A percentile compares a stretch with the other conserved stretches of the same genome.
Evolutionary conservation across 1,284 basidiomycete species (phyloP).

Genomic region (Papiliotrema laurentii): DNA sequence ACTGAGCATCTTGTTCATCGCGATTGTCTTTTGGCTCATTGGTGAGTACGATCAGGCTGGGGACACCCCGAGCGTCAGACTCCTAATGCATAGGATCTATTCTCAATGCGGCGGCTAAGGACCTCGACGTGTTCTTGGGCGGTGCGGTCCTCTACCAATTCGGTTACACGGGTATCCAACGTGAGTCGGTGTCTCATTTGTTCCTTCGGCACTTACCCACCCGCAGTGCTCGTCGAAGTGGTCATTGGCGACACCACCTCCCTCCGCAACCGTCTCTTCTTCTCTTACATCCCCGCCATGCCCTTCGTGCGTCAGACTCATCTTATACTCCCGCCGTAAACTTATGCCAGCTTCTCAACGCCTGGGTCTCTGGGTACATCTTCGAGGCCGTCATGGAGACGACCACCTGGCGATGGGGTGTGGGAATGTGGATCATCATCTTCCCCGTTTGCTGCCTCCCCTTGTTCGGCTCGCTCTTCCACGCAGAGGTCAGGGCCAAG

Average conservation of each 20-base stretch:
- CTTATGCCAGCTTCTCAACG: slow-evolving; percentile 28
- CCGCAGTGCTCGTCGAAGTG: slow-evolving; percentile 36
- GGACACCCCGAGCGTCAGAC: not conserved
- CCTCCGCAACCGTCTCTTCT: slow-evolving; percentile 44
- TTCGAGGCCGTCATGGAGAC: not conserved
- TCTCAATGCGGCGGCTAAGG: slow-evolving; percentile 39
- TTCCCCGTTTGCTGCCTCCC: slow-evolving; percentile 30
- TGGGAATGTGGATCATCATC: slow-evolving; percentile 11
- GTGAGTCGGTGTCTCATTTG: slow-evolving; percentile 9
- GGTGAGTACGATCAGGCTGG: slow-evolving; percentile 13
- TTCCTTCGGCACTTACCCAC: not conserved
- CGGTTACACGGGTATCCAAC: slow-evolving; percentile 25
- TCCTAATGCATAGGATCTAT: slow-evolving; percentile 33
- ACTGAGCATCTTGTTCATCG: slow-evolving; percentile 39
- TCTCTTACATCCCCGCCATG: slow-evolving; percentile 44
- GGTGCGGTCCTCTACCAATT: slow-evolving; percentile 47
- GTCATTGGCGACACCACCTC: slow-evolving; percentile 46
- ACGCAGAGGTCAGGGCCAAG: slow-evolving; percentile 33
- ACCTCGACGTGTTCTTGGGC: slow-evolving; percentile 40
- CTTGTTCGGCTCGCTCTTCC: slow-evolving; percentile 36
- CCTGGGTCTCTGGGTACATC: slow-evolving; percentile 14
- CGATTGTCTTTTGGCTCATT: slow-evolving; percentile 44
- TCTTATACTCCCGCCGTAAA: too few relatives aligned
- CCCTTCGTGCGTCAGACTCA: too few relatives aligned
- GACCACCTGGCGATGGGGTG: slow-evolving; percentile 3